These are phyloP conservation scores for Clathrospora elynae DNA, from an alignment of 2,329 filamentous ascomycete genomes.

Conservation along the genomic window DNA sequence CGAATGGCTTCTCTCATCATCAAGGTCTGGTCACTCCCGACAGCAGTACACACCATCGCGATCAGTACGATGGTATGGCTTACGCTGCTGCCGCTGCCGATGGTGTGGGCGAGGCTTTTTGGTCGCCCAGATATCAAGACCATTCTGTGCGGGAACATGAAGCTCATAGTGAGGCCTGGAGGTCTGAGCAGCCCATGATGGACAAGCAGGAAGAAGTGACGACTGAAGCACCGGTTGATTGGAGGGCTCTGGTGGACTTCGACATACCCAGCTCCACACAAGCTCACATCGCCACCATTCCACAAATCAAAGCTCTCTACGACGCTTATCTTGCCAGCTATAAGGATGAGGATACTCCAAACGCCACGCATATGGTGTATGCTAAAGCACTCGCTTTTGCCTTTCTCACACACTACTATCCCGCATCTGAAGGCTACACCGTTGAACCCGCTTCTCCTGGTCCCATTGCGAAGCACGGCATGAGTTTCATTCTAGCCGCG, in stretches of 20 bases:
- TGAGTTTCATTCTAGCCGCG: constrained; percentile 21
- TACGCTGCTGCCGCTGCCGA: neutral
- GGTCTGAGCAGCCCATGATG: no score
- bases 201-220: neutral
- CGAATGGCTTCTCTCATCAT: neutral
- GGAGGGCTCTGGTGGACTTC: constrained; percentile 6
- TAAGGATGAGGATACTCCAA: constrained; percentile 3
- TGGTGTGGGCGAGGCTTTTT: neutral
- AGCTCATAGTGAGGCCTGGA: no score
- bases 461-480: constrained; percentile 15
- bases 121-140: no score
- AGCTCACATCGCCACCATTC: constrained; percentile 10
- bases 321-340: constrained; percentile 18
- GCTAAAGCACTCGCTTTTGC: constrained; percentile 24
- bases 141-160: no score
- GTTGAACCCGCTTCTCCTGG: constrained; percentile 17
- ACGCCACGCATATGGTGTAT: constrained; percentile 19
- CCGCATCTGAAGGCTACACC: constrained; percentile 22
- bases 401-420: constrained; percentile 34
- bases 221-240: neutral
- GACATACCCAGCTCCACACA: constrained; percentile 8
- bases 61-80: neutral
- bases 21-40: neutral
- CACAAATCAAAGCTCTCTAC: constrained; percentile 18
- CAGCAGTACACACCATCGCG: neutral